phyloP scores from a whole-genome alignment of 2,329 filamentous ascomycete genomes.

The Paraconiothyrium sp. region DNA sequence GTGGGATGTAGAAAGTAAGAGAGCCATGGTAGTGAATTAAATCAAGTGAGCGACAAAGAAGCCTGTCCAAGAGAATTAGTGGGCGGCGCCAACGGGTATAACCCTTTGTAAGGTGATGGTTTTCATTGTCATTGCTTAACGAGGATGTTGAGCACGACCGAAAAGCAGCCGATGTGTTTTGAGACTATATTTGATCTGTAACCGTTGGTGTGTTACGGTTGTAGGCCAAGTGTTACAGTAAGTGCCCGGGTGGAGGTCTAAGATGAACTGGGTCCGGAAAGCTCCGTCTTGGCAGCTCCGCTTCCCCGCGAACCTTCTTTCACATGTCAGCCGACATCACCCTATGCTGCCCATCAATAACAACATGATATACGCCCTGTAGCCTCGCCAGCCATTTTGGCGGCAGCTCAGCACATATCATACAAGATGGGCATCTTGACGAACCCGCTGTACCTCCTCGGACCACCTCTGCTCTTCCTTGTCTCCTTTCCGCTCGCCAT shows the following conservation, averaged over 20 bases:
- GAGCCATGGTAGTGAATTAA: background rate
- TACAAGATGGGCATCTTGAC: constrained; percentile 16
- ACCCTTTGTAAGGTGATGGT: background rate
- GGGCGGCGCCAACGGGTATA: background rate
- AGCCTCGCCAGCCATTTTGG: background rate
- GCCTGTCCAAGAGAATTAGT: background rate
- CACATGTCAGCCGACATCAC: constrained; percentile 9
- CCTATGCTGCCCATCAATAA: background rate
- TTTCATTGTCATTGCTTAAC: background rate
- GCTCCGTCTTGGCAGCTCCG: constrained; percentile 7
- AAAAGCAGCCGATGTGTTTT: background rate
- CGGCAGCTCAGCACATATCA: background rate
- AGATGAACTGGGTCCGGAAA: background rate
- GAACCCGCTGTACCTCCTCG: constrained; percentile 45
- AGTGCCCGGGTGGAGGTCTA: background rate
- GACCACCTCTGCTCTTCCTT: constrained; percentile 48
- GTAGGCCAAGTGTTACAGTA: background rate
- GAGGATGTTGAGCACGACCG: background rate
- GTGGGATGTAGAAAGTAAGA: too few relatives aligned
- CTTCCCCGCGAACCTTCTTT: constrained; percentile 1
- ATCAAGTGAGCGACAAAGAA: constrained; percentile 3
- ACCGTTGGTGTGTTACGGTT: background rate
- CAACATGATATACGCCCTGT: background rate
- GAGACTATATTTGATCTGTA: background rate
- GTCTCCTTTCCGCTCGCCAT: constrained; percentile 51